Conservation (phyloP, 2,329 filamentous ascomycete species). For the Penicillium sp. region DNA sequence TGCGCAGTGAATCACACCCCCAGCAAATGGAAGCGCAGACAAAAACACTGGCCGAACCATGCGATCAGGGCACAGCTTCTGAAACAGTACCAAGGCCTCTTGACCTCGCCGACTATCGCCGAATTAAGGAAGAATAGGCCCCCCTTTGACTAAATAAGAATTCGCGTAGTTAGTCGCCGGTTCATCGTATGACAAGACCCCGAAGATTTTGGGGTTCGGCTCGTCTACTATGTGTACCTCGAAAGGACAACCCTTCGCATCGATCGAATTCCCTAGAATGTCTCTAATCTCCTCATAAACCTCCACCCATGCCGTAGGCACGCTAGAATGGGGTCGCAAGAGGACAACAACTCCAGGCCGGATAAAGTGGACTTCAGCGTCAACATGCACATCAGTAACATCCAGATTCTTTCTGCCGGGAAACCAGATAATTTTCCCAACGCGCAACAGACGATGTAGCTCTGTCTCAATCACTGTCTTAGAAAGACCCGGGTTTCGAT, state of each 20-base stretch:
- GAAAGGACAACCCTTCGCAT: constrained; percentile 25
- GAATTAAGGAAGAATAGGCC: constrained; percentile 29
- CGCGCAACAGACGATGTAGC: constrained; percentile 22
- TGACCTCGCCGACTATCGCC: constrained; percentile 21
- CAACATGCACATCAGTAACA: constrained; percentile 30
- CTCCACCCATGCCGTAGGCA: constrained; percentile 14
- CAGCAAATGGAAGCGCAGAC: constrained; percentile 24
- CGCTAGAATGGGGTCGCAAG: too few relatives aligned
- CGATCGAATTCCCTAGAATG: constrained; percentile 12
- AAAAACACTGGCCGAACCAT: constrained; percentile 22
- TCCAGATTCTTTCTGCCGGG: constrained; percentile 25
- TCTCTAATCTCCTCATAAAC: constrained; percentile 22
- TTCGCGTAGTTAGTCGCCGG: constrained; percentile 30
- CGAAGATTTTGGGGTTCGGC: constrained; percentile 16
- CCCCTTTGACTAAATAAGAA: constrained; percentile 32
- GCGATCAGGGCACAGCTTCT: constrained; percentile 23
- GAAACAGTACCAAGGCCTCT: constrained; percentile 21
- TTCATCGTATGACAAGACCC: constrained; percentile 11
- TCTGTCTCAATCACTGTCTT: constrained; percentile 23
- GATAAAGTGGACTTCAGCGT: constrained; percentile 22
- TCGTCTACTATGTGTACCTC: constrained; percentile 25
- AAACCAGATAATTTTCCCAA: constrained; percentile 32
- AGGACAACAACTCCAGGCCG: constrained; percentile 25
- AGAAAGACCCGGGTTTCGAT: constrained; percentile 26
- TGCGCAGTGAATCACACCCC: constrained; percentile 31